A percentile compares a stretch with the other conserved stretches of the same genome.
Evolutionary conservation across 768 basidiomycete species (phyloP).

Genomic region (Suillus subaureus): DNA sequence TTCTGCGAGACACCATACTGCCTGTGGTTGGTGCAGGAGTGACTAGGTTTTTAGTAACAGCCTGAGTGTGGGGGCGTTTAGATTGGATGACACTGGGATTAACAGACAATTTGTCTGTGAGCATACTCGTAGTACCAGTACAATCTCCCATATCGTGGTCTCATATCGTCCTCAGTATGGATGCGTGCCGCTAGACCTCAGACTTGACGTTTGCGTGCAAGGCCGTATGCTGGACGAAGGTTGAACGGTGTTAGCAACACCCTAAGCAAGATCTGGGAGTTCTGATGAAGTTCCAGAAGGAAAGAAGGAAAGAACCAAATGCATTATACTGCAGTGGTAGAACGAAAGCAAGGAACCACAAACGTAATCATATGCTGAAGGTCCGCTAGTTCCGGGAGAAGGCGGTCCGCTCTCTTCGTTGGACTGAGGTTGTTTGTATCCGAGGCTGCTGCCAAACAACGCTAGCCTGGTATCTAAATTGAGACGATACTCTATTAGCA

Average conservation of each 20-base stretch:
- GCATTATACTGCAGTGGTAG: too few species aligned
- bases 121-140: not conserved
- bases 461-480: slow-evolving; percentile 15
- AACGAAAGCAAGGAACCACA: too few species aligned
- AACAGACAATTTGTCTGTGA: not conserved
- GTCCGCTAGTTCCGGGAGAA: too few species aligned
- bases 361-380: too few species aligned
- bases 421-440: slow-evolving; percentile 35
- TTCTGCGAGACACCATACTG: not conserved
- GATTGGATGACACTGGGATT: not conserved
- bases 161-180: not conserved
- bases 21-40: not conserved
- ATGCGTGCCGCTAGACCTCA: not conserved
- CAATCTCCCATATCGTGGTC: not conserved
- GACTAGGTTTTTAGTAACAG: not conserved
- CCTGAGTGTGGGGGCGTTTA: not conserved
- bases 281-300: too few species aligned
- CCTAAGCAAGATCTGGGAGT: too few species aligned
- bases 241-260: too few species aligned
- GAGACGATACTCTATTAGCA: slow-evolving; percentile 12
- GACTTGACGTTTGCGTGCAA: not conserved
- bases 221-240: too few species aligned
- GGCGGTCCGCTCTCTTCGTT: too few species aligned
- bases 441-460: slow-evolving; percentile 43
- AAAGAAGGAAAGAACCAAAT: too few species aligned